Base-by-base conservation (phyloP, 1,284 basidiomycete species). In the Trametes versicolor region DNA sequence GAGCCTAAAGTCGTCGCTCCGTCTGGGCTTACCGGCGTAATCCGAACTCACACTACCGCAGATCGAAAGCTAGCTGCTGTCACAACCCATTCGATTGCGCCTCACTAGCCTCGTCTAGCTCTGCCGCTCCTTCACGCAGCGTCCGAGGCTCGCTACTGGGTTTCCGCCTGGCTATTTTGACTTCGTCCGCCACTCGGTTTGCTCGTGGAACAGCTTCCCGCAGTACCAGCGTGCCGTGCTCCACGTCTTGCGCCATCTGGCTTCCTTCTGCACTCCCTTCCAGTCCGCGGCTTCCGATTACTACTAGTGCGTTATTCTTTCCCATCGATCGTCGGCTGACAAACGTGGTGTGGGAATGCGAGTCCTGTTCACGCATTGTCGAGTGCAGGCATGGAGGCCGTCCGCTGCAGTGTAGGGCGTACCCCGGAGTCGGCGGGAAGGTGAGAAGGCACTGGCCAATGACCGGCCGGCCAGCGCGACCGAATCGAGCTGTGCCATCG, bases 311-410 rank as follows among this genome's bases (percentile, higher is more conserved):
- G 58, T 47, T 47, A 57, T 45, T 29, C 52, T 34, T 65, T 68
- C 67, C 67, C 67, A 68, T 68, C 67, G 67, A 68, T 68, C 64
- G 62, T 43, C 50, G 60, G 67, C 65, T 68, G 63, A 65, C 67
- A 56, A 55, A 56, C 62, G 55, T 50, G 17, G 59, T 68, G 67
- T 68, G 67, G 64, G 67, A 65, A 64, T 25, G 32, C 49, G 45
- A 47, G 55, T 34, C 64, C 49, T 29, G 50, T 57, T 37, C 66
- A 51, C 43, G 45, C 62, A 41, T 36, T 52, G 49, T 59, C 32
- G 48, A 55, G 49, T 53, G 64, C 55, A 63, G 56, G 61, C 55
- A 56, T 61, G 64, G 61, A 50, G 23, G 51, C 53, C 37, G 37
- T 25, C 17, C 41, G 3, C 29, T 50, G 39, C 64, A 43, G 62